Evolutionary conservation across 805 yeast species (phyloP), one percentile per base, ranked within the genome.

Genomic region (Kodamaea lidongshanica): DNA sequence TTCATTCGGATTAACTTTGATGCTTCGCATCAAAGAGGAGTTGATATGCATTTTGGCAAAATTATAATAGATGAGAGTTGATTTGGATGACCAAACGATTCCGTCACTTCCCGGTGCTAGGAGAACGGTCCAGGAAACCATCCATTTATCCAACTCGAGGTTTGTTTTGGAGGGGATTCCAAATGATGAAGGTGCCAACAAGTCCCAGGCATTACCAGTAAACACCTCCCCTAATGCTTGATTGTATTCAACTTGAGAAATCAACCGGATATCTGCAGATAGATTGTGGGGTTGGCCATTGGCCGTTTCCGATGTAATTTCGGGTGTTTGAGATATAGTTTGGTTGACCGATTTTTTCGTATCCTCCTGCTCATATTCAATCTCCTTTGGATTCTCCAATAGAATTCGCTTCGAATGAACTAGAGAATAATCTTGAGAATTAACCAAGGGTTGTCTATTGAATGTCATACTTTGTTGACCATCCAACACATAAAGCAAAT

Each of bases 81-180:
- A 75, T 43, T 79, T 79, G 1, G 81, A 70, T 7, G 81, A 72
- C 87, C 87, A 79, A 7, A 65, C 67, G 0, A 66, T 54, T 2
- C 68, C 68, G 21, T 76, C 72, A 28, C 65, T 66, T 27, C 73
- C 65, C 1, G 83, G 81, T 3, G 81, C 72, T 12, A 79, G 54
- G 23, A 78, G 51, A 7, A 79, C 82, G 0, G 87, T 76, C 87
- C 87, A 79, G 12, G 79, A 77, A 4, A 79, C 83, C 84, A 79
- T 79, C 87, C 87, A 79, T 50, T 71, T 76, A 45, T 79, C 87
- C 20, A 79, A 53, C 35, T 77, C 83, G 34, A 79, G 52, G 45
- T 79, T 79, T 5, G 77, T 68, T 40, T 70, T 72, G 46, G 81
- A 78, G 0, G 85, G 85, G 7, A 79, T 63, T 0, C 87, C 87